Conservation (phyloP, 305 asterid genomes). For the Fraxinus latifolia region DNA sequence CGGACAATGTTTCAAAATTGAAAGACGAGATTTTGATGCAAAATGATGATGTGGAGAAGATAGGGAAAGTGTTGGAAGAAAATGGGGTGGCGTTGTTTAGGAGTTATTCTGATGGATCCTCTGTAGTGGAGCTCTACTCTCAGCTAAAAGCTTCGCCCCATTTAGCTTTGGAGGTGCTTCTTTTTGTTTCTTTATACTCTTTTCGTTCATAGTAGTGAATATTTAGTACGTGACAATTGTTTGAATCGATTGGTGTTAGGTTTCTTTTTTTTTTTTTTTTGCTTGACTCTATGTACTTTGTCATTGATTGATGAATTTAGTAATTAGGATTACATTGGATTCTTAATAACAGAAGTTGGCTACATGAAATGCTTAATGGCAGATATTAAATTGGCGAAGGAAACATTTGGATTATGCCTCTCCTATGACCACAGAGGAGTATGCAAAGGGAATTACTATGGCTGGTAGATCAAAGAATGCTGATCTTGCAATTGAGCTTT, state of each 20-base stretch:
- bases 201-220: not conserved
- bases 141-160: constrained; percentile 44
- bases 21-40: constrained; percentile 44
- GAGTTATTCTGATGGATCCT: constrained; percentile 53
- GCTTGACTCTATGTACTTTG: not conserved
- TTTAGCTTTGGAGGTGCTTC: constrained; percentile 58
- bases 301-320: not conserved
- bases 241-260: not conserved
- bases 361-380: constrained; percentile 22
- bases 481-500: constrained; percentile 63
- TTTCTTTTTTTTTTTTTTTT: not conserved
- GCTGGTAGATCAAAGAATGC: constrained; percentile 55
- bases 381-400: constrained; percentile 84
- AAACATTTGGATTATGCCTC: constrained; percentile 38
- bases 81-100: constrained; percentile 49
- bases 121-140: constrained; percentile 52
- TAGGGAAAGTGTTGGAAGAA: constrained; percentile 49
- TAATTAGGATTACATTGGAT: too few relatives aligned
- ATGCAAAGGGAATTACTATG: constrained; percentile 52
- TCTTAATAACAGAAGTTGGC: not conserved
- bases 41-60: constrained; percentile 33
- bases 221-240: not conserved
- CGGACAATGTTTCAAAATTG: constrained; percentile 36
- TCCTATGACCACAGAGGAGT: constrained; percentile 66
- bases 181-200: not conserved